Evolutionary conservation across 768 basidiomycete species (phyloP).

Genomic region (Mycena vulgaris): DNA sequence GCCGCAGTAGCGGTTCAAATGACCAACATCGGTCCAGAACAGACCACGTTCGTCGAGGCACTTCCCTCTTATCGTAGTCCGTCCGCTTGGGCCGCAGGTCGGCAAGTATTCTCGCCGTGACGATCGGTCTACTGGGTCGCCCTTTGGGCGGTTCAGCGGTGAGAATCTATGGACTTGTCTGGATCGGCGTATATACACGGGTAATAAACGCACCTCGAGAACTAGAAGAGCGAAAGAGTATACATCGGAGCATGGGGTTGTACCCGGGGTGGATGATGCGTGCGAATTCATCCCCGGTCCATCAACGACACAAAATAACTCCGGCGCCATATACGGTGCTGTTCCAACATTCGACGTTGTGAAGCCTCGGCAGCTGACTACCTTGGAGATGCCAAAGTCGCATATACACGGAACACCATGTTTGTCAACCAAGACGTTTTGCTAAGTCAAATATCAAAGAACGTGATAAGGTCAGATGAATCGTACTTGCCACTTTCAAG

Average conservation of each 20-base stretch:
- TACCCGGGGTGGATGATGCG: background rate
- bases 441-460: constrained; percentile 2
- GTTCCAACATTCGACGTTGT: constrained; percentile 28
- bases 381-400: constrained; percentile 43
- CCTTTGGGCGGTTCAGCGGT: constrained; percentile 17
- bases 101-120: background rate
- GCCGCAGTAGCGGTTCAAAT: background rate
- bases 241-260: constrained; percentile 24
- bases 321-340: constrained; percentile 33
- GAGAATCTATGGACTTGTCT: constrained; percentile 8
- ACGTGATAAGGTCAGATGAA: too few species aligned
- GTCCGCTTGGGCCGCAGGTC: constrained; percentile 9
- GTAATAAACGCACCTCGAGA: constrained; percentile 21
- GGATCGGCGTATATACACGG: background rate
- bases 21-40: constrained; percentile 18
- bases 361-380: constrained; percentile 24
- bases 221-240: constrained; percentile 33
- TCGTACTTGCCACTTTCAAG: background rate
- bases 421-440: constrained; percentile 43
- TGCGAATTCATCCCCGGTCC: background rate
- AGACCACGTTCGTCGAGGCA: background rate
- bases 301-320: constrained; percentile 23
- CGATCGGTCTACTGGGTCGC: constrained; percentile 11
- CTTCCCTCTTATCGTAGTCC: constrained; percentile 7
- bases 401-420: constrained; percentile 35